Conservation (phyloP, 2,329 filamentous ascomycete genomes). For the Fusarium hainanense region DNA sequence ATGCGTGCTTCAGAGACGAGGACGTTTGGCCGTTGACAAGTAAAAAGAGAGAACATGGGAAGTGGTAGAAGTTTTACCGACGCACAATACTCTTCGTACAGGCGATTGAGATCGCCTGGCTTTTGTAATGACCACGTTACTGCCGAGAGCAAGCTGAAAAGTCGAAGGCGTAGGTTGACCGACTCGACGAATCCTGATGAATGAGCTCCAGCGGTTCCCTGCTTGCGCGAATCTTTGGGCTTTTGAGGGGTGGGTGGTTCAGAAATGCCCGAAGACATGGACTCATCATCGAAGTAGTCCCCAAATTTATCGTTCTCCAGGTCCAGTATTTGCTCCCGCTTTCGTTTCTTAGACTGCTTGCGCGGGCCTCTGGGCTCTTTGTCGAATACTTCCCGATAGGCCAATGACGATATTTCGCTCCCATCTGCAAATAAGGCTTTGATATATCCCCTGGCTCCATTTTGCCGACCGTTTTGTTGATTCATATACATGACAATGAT, state of each 20-base stretch:
- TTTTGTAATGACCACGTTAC: conserved; percentile 59
- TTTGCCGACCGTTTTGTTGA: conserved; percentile 58
- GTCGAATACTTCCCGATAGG: conserved; percentile 74
- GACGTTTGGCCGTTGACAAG: conserved; percentile 51
- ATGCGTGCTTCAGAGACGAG: conserved; percentile 55
- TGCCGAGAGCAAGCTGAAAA: conserved; percentile 68
- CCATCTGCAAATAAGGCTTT: conserved; percentile 77
- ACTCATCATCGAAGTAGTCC: conserved; percentile 70
- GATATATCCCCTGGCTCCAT: conserved; percentile 65
- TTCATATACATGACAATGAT: conserved; percentile 71
- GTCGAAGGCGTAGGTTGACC: conserved; percentile 69
- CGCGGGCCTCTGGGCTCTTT: conserved; percentile 64
- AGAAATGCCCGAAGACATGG: conserved; percentile 59
- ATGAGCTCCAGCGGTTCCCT: conserved; percentile 36
- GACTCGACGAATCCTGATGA: conserved; percentile 60
- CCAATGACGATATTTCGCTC: conserved; percentile 59
- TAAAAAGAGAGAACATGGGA: conserved; percentile 66
- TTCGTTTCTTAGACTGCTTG: conserved; percentile 61
- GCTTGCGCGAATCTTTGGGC: conserved; percentile 42
- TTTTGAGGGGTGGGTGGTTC: conserved; percentile 60
- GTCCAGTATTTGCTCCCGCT: conserved; percentile 61
- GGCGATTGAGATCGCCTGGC: conserved; percentile 58
- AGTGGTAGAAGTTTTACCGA: conserved; percentile 69
- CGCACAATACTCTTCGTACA: conserved; percentile 69
- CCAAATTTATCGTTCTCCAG: conserved; percentile 70